A percentile compares a stretch with the other conserved stretches of the same genome.
These are phyloP conservation scores for Dalbergia cochinchinensis DNA, from an alignment of 306 rosid species.

Conservation along the genomic window DNA sequence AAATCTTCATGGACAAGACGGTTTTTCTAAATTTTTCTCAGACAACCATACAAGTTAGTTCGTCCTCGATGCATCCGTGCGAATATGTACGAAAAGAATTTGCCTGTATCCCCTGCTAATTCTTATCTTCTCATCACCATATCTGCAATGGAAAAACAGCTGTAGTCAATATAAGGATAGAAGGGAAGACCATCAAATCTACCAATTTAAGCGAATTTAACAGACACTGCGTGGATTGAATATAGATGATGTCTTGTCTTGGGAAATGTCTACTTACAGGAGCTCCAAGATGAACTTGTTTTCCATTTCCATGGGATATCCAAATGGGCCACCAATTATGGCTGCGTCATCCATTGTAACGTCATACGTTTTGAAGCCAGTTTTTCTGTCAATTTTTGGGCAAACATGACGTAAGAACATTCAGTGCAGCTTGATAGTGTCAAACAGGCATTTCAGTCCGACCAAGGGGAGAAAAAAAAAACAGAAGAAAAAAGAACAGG, in stretches of 20 bases:
- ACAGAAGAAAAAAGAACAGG: neutral
- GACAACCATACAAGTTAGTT: constrained; percentile 9
- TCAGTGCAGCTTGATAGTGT: neutral
- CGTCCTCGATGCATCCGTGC: constrained; percentile 48
- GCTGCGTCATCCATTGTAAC: constrained; percentile 91
- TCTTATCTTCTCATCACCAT: constrained; percentile 79
- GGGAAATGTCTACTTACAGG: constrained; percentile 65
- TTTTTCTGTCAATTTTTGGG: constrained; percentile 58
- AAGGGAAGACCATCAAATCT: neutral
- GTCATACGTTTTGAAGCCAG: constrained; percentile 60
- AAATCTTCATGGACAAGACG: neutral
- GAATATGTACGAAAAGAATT: constrained; percentile 69
- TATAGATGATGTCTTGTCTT: constrained; percentile 27
- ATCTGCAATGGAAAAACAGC: constrained; percentile 57
- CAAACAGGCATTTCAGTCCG: neutral
- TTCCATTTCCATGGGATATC: constrained; percentile 74
- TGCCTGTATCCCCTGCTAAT: constrained; percentile 68
- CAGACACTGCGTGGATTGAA: constrained; percentile 16
- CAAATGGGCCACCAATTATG: constrained; percentile 81
- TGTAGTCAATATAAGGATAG: neutral
- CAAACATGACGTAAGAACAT: constrained; percentile 33
- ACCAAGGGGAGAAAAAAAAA: no score
- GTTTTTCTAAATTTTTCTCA: neutral
- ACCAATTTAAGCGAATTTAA: neutral
- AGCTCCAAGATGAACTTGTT: constrained; percentile 76